Conservation (phyloP, 2,329 filamentous ascomycete species). For the Exophiala bonariae region DNA sequence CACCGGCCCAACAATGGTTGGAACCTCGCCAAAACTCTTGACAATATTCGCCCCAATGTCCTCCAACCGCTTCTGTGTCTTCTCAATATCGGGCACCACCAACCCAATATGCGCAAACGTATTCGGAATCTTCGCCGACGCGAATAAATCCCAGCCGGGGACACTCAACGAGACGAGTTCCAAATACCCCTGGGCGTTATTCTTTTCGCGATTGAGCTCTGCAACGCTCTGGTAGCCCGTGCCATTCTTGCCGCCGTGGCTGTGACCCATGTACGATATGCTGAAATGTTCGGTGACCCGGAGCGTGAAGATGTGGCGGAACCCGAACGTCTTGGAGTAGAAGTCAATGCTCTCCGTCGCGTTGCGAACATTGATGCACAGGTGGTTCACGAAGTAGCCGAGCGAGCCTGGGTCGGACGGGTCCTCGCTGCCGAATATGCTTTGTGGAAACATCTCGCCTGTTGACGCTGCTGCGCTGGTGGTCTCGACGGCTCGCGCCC, state of each 20-base stretch:
- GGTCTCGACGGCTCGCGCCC: too few relatives aligned
- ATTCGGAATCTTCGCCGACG: neutral
- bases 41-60: neutral
- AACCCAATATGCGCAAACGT: neutral
- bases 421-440: neutral
- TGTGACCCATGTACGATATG: slow-evolving; percentile 5
- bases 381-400: slow-evolving; percentile 3
- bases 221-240: neutral
- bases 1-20: neutral
- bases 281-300: neutral
- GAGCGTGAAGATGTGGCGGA: slow-evolving; percentile 7
- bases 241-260: slow-evolving; percentile 3
- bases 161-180: neutral
- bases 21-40: neutral
- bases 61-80: neutral
- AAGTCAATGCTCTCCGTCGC: neutral
- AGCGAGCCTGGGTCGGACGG: neutral
- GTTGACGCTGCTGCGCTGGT: too few relatives aligned
- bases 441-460: too few relatives aligned
- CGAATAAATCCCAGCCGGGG: neutral
- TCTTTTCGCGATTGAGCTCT: neutral
- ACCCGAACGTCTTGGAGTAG: slow-evolving; percentile 4
- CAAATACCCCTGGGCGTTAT: neutral
- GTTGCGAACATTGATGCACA: slow-evolving; percentile 3
- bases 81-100: neutral